These are phyloP conservation scores for Bullera alba DNA, from an alignment of 768 basidiomycete genomes.

Conservation along the genomic window DNA sequence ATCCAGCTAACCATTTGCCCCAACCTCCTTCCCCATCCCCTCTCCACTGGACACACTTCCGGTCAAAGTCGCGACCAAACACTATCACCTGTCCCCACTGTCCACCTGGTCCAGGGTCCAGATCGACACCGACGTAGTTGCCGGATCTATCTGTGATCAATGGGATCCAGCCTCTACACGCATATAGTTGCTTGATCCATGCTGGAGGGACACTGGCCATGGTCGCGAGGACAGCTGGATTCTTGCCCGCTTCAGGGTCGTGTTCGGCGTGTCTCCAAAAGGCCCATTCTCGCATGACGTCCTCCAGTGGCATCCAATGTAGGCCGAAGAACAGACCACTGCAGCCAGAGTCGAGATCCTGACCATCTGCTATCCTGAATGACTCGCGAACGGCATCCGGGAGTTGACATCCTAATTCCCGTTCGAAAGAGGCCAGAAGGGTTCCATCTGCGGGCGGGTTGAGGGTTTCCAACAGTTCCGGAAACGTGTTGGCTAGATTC, in stretches of 20 bases:
- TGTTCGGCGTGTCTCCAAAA: constrained; percentile 94
- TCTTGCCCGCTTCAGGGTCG: constrained; percentile 78
- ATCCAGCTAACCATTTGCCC: constrained; percentile 86
- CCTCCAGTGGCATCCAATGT: constrained; percentile 82
- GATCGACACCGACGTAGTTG: constrained; percentile 93
- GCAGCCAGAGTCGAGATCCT: constrained; percentile 68
- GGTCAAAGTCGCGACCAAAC: constrained; percentile 98
- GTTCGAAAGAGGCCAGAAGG: constrained; percentile 73
- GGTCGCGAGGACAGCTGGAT: constrained; percentile 59
- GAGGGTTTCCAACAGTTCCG: constrained; percentile 89
- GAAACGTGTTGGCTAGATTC: constrained; percentile 81
- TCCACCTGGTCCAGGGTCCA: constrained; percentile 64
- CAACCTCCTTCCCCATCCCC: constrained; percentile 88
- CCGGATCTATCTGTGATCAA: constrained; percentile 87
- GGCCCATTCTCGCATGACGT: constrained; percentile 87
- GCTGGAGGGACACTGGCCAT: constrained; percentile 86
- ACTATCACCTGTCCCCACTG: constrained; percentile 87
- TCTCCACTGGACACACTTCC: constrained; percentile 87
- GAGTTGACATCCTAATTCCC: constrained; percentile 65
- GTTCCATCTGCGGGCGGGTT: constrained; percentile 79
- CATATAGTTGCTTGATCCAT: constrained; percentile 85
- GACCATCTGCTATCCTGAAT: constrained; percentile 80
- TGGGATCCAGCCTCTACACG: constrained; percentile 92
- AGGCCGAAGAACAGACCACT: constrained; percentile 95
- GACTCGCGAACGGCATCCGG: constrained; percentile 86